These are phyloP conservation scores for Glebionis coronaria DNA, from an alignment of 129 eudicot species.

Conservation along the genomic window DNA sequence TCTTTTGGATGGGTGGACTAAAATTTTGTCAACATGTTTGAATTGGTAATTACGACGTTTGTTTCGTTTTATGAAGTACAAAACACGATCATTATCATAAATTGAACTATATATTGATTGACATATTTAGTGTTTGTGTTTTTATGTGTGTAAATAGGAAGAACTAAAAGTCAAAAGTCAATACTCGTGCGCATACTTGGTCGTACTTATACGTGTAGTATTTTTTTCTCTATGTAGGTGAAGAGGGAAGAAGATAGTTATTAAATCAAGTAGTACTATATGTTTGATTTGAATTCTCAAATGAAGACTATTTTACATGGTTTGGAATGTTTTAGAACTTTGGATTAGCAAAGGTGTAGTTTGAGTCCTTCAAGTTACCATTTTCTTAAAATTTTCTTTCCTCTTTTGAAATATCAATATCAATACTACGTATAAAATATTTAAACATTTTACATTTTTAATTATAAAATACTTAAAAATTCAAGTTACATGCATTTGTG, in stretches of 20 bases:
- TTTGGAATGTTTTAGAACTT: background rate
- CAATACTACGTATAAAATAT: too few species aligned
- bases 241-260: conserved; percentile 8
- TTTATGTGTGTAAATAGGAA: conserved; percentile 17
- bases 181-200: conserved; percentile 35
- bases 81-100: conserved; percentile 23
- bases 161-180: conserved; percentile 38
- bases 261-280: background rate
- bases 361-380: background rate
- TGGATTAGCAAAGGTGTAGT: conserved; percentile 1
- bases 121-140: background rate
- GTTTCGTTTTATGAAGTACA: conserved; percentile 24
- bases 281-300: conserved; percentile 22
- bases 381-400: too few species aligned
- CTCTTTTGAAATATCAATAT: too few species aligned
- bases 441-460: too few species aligned
- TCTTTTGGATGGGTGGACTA: conserved; percentile 33
- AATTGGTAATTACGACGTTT: conserved; percentile 25
- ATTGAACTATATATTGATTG: background rate
- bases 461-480: too few species aligned
- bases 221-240: conserved; percentile 8
- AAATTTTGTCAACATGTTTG: conserved; percentile 30
- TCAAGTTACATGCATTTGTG: too few species aligned
- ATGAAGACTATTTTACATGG: background rate
- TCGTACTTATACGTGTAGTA: conserved; percentile 24